These are phyloP conservation scores for Corymbia maculata DNA, from an alignment of 345 rosid genomes.

Conservation along the genomic window DNA sequence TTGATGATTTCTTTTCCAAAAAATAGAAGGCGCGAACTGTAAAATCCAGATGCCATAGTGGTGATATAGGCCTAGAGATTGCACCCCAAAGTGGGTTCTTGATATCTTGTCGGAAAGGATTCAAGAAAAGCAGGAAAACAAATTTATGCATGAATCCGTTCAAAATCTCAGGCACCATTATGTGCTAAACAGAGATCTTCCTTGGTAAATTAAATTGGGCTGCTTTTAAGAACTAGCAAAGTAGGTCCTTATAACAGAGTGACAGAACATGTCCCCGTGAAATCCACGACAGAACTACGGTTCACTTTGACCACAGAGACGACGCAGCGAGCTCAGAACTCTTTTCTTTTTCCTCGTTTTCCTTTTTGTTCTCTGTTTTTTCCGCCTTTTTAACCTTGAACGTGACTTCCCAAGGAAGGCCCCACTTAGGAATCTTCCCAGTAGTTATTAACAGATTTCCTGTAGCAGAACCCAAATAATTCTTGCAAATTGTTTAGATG, in stretches of 20 bases:
- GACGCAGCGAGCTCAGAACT: not conserved
- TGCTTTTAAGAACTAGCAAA: not conserved
- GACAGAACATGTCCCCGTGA: not conserved
- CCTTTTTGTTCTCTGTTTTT: not conserved
- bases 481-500: not conserved
- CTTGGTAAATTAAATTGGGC: not conserved
- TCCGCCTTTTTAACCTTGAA: not conserved
- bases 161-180: not conserved
- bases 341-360: not conserved
- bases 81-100: not conserved
- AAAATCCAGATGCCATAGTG: not conserved
- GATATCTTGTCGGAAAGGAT: not conserved
- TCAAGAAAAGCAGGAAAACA: not conserved
- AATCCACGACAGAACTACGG: not conserved
- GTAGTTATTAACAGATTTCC: not conserved
- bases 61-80: not conserved
- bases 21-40: not conserved
- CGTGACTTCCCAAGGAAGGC: not conserved
- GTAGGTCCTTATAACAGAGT: not conserved
- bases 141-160: not conserved
- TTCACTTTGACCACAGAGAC: not conserved
- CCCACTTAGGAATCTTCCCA: not conserved
- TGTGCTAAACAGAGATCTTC: not conserved
- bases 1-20: not conserved
- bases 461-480: not conserved